phyloP scores from a whole-genome alignment of 495 filamentous ascomycete genomes.

The Bombardia bombarda region DNA sequence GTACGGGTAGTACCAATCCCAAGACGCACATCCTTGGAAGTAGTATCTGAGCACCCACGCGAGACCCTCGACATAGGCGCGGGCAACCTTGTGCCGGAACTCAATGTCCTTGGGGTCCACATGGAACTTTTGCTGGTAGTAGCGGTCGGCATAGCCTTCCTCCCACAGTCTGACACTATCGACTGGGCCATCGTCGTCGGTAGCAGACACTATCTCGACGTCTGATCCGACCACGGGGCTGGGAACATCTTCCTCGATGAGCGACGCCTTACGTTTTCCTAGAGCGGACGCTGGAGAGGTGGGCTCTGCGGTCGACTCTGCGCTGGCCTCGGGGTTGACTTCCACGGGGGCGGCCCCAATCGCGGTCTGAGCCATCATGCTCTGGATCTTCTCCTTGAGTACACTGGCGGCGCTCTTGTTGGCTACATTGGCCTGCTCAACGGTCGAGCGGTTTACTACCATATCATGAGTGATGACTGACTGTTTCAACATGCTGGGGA shows the following conservation, averaged over 20 bases:
- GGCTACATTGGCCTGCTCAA: slow-evolving; percentile 69
- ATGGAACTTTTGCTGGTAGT: slow-evolving; percentile 97
- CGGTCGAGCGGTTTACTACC: slow-evolving; percentile 70
- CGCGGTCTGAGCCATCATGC: slow-evolving; percentile 32
- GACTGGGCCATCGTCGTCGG: slow-evolving; percentile 53
- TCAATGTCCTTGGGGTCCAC: slow-evolving; percentile 71
- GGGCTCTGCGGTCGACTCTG: slow-evolving; percentile 6
- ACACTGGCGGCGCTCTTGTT: slow-evolving; percentile 93
- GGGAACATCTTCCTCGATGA: slow-evolving; percentile 51
- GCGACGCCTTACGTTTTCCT: slow-evolving; percentile 49
- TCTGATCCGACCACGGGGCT: slow-evolving; percentile 40
- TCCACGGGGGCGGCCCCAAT: slow-evolving; percentile 11
- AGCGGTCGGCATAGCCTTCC: slow-evolving; percentile 85
- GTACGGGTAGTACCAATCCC: slow-evolving; percentile 98
- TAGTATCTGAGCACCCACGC: slow-evolving; percentile 98
- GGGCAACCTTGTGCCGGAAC: slow-evolving; percentile 88
- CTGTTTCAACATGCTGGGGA: slow-evolving; percentile 56
- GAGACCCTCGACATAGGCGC: slow-evolving; percentile 91
- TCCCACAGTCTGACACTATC: slow-evolving; percentile 94
- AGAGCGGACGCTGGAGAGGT: slow-evolving; percentile 34
- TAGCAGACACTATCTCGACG: slow-evolving; percentile 29
- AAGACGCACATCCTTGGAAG: slow-evolving; percentile 94
- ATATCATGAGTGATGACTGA: slow-evolving; percentile 76
- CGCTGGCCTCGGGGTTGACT: slow-evolving; percentile 4
- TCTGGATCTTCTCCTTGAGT: slow-evolving; percentile 71